A percentile compares a stretch with the other conserved stretches of the same genome.
These are phyloP conservation scores for Aspergillus biplanus DNA, from an alignment of 495 filamentous ascomycete genomes.

Conservation along the genomic window DNA sequence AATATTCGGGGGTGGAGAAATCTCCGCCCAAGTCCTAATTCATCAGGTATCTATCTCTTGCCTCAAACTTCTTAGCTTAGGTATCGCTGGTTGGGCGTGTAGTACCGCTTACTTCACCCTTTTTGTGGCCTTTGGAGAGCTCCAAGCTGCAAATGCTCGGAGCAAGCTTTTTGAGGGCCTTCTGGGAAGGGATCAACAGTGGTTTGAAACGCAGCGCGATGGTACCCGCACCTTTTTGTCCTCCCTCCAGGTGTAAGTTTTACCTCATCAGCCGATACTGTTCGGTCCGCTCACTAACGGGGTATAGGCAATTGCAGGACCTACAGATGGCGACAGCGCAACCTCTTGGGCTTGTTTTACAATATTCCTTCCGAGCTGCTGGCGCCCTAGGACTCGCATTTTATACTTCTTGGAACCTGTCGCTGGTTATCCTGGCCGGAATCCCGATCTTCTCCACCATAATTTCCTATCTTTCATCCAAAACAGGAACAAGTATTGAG, in stretches of 20 bases:
- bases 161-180: conserved; percentile 67
- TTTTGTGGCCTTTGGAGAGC: conserved; percentile 79
- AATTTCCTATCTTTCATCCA: conserved; percentile 59
- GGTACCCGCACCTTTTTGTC: conserved; percentile 75
- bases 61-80: conserved; percentile 62
- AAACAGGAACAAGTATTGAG: conserved; percentile 67
- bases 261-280: background rate
- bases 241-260: conserved; percentile 70
- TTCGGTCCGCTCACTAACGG: background rate
- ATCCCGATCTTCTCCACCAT: conserved; percentile 68
- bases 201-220: conserved; percentile 77
- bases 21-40: conserved; percentile 54
- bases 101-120: conserved; percentile 64
- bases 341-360: conserved; percentile 69
- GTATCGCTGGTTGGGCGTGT: conserved; percentile 63
- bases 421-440: conserved; percentile 76
- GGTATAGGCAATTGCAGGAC: conserved; percentile 73
- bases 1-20: conserved; percentile 60
- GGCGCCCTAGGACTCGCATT: conserved; percentile 72
- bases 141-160: conserved; percentile 71
- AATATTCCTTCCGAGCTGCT: conserved; percentile 62
- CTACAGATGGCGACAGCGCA: conserved; percentile 80
- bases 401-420: conserved; percentile 81
- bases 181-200: conserved; percentile 72
- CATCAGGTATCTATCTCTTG: conserved; percentile 60